phyloP scores from a whole-genome alignment of 176 grass and related monocot genomes.

The Oryza punctata region DNA sequence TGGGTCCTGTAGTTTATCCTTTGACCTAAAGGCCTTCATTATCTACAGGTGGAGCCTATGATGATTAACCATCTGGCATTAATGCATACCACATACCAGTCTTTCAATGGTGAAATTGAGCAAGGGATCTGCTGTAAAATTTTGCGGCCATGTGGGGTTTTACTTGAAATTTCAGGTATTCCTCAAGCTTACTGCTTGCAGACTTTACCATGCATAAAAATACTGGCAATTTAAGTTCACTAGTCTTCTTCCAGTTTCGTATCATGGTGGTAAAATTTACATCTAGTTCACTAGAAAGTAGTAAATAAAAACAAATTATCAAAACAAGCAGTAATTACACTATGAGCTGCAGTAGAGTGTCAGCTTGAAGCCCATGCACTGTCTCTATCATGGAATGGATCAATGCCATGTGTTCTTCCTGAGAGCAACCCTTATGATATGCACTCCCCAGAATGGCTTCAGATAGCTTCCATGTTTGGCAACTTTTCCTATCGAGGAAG shows the following conservation, averaged over 20 bases:
- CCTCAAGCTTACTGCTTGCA: not conserved
- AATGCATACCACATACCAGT: not conserved
- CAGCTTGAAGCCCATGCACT: slow-evolving; percentile 14
- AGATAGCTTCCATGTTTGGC: slow-evolving; percentile 33
- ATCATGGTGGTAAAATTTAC: not conserved
- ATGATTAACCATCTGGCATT: not conserved
- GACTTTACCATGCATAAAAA: not conserved
- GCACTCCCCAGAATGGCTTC: not conserved
- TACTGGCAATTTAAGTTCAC: not conserved
- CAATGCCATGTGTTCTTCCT: slow-evolving; percentile 12
- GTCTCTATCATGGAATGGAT: slow-evolving; percentile 19
- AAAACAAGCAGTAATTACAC: not conserved
- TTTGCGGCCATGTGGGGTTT: not conserved
- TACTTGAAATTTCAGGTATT: slow-evolving; percentile 21
- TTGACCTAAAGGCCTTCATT: slow-evolving; percentile 16
- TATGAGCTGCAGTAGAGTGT: slow-evolving; percentile 1
- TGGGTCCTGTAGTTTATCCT: not conserved
- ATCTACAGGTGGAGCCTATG: slow-evolving; percentile 15
- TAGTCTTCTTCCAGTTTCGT: not conserved
- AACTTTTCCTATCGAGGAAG: slow-evolving; percentile 19
- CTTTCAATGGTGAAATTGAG: slow-evolving; percentile 7
- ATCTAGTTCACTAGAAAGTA: not conserved
- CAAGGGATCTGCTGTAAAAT: not conserved
- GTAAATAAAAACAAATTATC: not conserved
- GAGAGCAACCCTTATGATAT: slow-evolving; percentile 22